Percentiles rank a stretch among this genome's conserved stretches.
Conservation (phyloP, 108 stramenopile species). For the Schizochytrium sp. region DNA sequence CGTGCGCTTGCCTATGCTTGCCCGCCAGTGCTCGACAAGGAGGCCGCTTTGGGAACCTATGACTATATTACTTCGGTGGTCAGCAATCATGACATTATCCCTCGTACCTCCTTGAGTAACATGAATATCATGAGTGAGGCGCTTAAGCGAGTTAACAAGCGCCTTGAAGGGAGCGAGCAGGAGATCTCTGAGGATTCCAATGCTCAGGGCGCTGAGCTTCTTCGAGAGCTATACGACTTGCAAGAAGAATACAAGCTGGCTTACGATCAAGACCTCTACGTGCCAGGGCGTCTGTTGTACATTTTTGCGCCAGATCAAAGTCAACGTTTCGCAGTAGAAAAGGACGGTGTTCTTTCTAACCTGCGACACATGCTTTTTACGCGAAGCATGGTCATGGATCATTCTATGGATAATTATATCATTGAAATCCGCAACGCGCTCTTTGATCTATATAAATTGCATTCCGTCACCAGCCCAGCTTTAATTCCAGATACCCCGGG, state of each 20-base stretch:
- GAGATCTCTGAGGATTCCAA: background rate
- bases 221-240: background rate
- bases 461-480: background rate
- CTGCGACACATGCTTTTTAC: conserved; percentile 27
- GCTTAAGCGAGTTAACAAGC: background rate
- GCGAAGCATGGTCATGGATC: background rate
- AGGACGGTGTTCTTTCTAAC: background rate
- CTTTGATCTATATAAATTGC: conserved; percentile 12
- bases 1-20: conserved; percentile 11
- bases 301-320: background rate
- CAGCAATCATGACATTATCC: conserved; percentile 27
- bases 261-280: conserved; percentile 23
- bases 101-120: conserved; percentile 27
- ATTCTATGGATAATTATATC: conserved; percentile 39
- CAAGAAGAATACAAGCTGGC: background rate
- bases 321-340: background rate
- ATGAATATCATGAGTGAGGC: conserved; percentile 37
- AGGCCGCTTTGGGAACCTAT: background rate
- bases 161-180: background rate
- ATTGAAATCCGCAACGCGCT: background rate
- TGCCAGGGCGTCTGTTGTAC: conserved; percentile 7
- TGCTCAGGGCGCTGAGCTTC: background rate
- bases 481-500: background rate
- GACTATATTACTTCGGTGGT: conserved; percentile 23
- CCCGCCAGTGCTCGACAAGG: conserved; percentile 6